phyloP scores from a whole-genome alignment of 805 yeast species.

The Saccharomyces kudriavzevii region DNA sequence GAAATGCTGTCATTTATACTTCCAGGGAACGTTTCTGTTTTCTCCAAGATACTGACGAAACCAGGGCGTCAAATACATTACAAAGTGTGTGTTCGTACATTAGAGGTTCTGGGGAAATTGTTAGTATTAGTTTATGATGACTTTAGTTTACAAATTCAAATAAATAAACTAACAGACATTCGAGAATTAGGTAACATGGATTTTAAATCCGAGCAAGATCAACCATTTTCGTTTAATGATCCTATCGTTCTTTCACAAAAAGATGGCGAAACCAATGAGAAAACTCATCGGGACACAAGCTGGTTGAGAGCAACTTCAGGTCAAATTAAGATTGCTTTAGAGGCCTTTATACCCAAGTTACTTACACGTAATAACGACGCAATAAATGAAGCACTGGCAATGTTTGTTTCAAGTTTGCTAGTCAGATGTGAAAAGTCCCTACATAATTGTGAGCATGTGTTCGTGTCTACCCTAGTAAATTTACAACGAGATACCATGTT shows the following conservation, averaged over 20 bases:
- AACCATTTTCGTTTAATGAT: neutral
- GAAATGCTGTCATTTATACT: slow-evolving; percentile 41
- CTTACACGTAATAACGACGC: slow-evolving; percentile 17
- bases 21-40: slow-evolving; percentile 44
- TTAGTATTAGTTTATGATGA: slow-evolving; percentile 37
- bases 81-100: slow-evolving; percentile 27
- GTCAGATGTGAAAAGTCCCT: slow-evolving; percentile 13
- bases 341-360: slow-evolving; percentile 26
- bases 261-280: slow-evolving; percentile 5
- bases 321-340: slow-evolving; percentile 43
- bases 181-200: neutral
- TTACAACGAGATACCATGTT: slow-evolving; percentile 8
- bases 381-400: slow-evolving; percentile 11
- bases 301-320: slow-evolving; percentile 50
- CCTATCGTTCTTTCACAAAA: neutral
- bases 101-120: slow-evolving; percentile 29
- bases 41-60: slow-evolving; percentile 33
- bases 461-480: slow-evolving; percentile 11
- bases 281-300: slow-evolving; percentile 35
- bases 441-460: slow-evolving; percentile 12
- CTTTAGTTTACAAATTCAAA: slow-evolving; percentile 26
- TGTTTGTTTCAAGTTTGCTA: slow-evolving; percentile 11
- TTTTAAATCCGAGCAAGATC: neutral
- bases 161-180: neutral
- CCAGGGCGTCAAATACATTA: slow-evolving; percentile 33